phyloP scores from a whole-genome alignment of 2,329 filamentous ascomycete species.

The Penicillium sp. region DNA sequence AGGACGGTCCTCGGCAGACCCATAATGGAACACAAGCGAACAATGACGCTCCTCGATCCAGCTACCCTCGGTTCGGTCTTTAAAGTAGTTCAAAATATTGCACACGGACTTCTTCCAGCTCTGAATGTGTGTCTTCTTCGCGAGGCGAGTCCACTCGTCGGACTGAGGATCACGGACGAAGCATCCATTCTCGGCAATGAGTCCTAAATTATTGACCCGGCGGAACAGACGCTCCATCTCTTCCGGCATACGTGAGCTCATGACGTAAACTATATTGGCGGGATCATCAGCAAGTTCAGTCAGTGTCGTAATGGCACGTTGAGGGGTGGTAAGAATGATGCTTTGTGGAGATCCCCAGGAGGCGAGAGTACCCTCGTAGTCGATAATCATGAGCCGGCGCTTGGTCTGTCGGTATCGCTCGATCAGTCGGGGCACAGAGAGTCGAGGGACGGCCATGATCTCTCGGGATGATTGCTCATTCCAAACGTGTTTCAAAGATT shows the following conservation, averaged over 20 bases:
- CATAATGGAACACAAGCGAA: slow-evolving; percentile 88
- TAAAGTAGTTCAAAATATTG: slow-evolving; percentile 83
- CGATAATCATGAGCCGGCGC: slow-evolving; percentile 80
- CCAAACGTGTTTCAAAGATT: slow-evolving; percentile 72
- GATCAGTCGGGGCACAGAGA: slow-evolving; percentile 67
- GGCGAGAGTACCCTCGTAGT: slow-evolving; percentile 91
- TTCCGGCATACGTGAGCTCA: slow-evolving; percentile 84
- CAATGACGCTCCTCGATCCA: slow-evolving; percentile 90
- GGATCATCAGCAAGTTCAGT: slow-evolving; percentile 79
- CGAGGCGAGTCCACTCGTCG: slow-evolving; percentile 74
- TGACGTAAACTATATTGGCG: slow-evolving; percentile 86
- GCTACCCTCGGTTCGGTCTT: slow-evolving; percentile 83
- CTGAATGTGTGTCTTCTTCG: slow-evolving; percentile 67
- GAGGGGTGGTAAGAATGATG: slow-evolving; percentile 82
- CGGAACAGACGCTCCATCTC: slow-evolving; percentile 86
- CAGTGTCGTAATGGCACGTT: slow-evolving; percentile 79
- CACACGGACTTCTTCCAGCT: slow-evolving; percentile 83
- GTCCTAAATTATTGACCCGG: slow-evolving; percentile 76
- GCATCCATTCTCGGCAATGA: slow-evolving; percentile 94
- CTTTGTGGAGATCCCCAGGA: slow-evolving; percentile 82
- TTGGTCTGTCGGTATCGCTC: slow-evolving; percentile 66
- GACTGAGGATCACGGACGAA: slow-evolving; percentile 74
- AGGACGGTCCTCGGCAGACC: slow-evolving; percentile 74
- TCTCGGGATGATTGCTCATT: slow-evolving; percentile 83
- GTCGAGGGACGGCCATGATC: slow-evolving; percentile 80